A percentile compares a stretch with the other conserved stretches of the same genome.
phyloP scores from a whole-genome alignment of 179 eudicot genomes.

The Corrigiola litoralis region DNA sequence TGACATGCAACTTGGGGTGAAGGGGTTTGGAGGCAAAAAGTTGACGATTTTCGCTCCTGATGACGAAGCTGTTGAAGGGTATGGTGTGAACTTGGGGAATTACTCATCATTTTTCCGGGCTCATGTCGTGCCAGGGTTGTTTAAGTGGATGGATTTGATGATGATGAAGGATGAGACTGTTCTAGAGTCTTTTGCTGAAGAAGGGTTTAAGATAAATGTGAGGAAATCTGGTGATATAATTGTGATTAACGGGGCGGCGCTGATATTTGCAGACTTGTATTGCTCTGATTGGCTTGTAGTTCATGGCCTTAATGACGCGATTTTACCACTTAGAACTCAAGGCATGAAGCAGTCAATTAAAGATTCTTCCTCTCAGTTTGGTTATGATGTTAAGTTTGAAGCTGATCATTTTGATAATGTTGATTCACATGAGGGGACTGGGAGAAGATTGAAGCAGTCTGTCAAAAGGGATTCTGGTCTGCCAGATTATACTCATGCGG shows the following conservation, averaged over 20 bases:
- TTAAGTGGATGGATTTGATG: background rate
- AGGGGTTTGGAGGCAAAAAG: background rate
- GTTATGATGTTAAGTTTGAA: background rate
- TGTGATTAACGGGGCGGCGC: background rate
- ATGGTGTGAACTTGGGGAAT: background rate
- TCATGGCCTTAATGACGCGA: slow-evolving; percentile 6
- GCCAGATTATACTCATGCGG: background rate
- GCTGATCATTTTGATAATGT: background rate
- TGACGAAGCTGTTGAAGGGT: background rate
- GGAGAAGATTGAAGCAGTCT: background rate
- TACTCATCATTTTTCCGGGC: slow-evolving; percentile 1
- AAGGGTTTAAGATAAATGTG: background rate
- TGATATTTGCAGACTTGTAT: background rate
- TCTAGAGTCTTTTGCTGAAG: background rate
- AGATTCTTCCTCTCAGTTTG: background rate
- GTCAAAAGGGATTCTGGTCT: background rate
- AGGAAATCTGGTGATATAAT: background rate
- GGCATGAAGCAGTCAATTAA: background rate
- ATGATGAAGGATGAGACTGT: background rate
- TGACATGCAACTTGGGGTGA: slow-evolving; percentile 8
- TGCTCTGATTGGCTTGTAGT: background rate
- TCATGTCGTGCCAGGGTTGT: background rate
- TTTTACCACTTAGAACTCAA: slow-evolving; percentile 9
- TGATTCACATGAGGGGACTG: background rate
- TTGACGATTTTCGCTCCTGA: slow-evolving; percentile 3